These are phyloP conservation scores for Leucosporidium yakuticum DNA, from an alignment of 768 basidiomycete genomes.

Conservation along the genomic window DNA sequence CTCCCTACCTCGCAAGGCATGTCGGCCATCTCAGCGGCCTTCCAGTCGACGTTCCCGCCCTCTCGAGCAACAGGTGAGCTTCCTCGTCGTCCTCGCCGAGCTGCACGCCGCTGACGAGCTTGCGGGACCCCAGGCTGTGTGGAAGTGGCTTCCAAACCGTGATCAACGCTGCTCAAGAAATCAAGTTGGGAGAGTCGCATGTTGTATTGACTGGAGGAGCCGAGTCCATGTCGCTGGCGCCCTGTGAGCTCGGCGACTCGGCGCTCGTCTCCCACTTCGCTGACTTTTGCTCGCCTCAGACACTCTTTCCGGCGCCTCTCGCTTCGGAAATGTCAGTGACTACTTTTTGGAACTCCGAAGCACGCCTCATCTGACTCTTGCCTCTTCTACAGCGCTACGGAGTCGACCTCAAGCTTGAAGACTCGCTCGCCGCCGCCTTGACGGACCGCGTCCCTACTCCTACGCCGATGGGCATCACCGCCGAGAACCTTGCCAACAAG, in stretches of 20 bases:
- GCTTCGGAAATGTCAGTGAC: conserved; percentile 41
- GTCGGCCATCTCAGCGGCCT: conserved; percentile 46
- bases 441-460: conserved; percentile 45
- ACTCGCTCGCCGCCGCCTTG: conserved; percentile 45
- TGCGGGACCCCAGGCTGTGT: conserved; percentile 40
- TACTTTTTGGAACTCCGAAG: too few species aligned
- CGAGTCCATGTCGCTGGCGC: conserved; percentile 42
- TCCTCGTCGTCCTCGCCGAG: background rate
- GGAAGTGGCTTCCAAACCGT: conserved; percentile 43
- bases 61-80: conserved; percentile 44
- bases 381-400: conserved; percentile 37
- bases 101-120: background rate
- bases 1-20: conserved; percentile 45
- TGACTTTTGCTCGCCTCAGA: conserved; percentile 10
- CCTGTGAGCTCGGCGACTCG: conserved; percentile 9
- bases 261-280: background rate
- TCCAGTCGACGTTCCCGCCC: conserved; percentile 43
- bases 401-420: conserved; percentile 45
- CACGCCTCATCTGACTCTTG: too few species aligned
- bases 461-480: conserved; percentile 43
- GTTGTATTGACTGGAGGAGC: conserved; percentile 45
- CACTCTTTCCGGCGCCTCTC: conserved; percentile 42
- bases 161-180: conserved; percentile 46
- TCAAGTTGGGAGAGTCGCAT: conserved; percentile 44
- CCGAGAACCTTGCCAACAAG: conserved; percentile 47